Percentiles rank a stretch among this genome's conserved stretches.
Conservation (phyloP, 176 grass and related monocot species). For the Lolium rigidum region DNA sequence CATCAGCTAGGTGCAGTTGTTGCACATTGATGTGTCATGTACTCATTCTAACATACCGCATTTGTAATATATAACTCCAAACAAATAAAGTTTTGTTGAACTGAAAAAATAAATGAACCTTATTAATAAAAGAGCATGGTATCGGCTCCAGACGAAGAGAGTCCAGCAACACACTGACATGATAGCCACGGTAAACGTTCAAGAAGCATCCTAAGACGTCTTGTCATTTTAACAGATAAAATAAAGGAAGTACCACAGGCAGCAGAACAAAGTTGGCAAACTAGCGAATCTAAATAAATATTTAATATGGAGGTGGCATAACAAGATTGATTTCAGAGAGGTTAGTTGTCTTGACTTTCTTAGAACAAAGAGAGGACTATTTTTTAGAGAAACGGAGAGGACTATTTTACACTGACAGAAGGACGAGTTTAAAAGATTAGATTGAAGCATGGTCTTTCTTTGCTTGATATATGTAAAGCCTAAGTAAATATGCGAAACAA, state of each 20-base stretch:
- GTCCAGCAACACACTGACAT: not conserved
- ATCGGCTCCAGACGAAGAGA: not conserved
- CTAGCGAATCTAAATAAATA: not conserved
- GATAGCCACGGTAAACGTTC: not conserved
- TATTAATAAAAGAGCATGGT: not conserved
- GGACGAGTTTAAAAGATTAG: not conserved
- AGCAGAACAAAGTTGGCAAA: not conserved
- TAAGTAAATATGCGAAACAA: not conserved
- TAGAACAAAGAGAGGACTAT: not conserved
- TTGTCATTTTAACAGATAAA: not conserved
- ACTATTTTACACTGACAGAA: not conserved
- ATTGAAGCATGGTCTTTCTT: constrained; percentile 1
- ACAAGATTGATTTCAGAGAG: not conserved
- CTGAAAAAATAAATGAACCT: not conserved
- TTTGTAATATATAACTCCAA: not conserved
- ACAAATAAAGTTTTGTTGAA: not conserved
- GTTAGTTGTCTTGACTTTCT: not conserved
- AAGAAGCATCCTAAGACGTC: not conserved
- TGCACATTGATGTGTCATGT: not conserved
- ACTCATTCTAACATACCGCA: not conserved
- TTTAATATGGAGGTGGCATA: not conserved
- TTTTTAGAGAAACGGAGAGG: not conserved
- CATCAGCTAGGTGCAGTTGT: not conserved
- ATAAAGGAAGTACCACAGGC: not conserved
- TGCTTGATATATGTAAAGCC: not conserved